Base-by-base conservation (phyloP, 2,329 filamentous ascomycete species). In the Fusarium gaditjirri region DNA sequence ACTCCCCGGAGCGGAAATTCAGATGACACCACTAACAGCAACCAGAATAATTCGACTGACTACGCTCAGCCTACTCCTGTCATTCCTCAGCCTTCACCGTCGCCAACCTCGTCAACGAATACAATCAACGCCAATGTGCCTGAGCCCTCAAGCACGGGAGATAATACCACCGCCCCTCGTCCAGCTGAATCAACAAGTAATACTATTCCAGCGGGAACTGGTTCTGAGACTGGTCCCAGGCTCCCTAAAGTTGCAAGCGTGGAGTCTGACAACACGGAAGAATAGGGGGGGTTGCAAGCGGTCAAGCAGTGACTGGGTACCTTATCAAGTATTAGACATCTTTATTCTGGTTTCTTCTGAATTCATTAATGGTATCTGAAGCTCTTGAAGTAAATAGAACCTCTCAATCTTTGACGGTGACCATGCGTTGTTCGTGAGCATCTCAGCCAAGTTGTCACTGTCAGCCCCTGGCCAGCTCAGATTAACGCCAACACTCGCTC, bases 361-460 rank as follows among this genome's bases (percentile, higher is more conserved):
- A 33, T 25, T n/a, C 2, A 21, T 38, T 14, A n/a, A n/a, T 14
- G 13, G n/a, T 3, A 25, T 9, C 17, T 35, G 33, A 44, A 14
- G 23, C 14, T 12, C n/a, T 29, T 21, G 9, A 59, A 56, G 10
- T 8, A 33, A 19, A 27, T 8, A 12, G 14, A 21, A 2, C 4
- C 7, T 7, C 36, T 17, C 7, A 27, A 23, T 31, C 17, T 36
- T 27, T 7, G 11, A n/a, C 29, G 21, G 35, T 55, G 25, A 46
- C 43, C 21, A 14, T 63, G 42, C 65, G 46, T 41, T 36, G 27
- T 50, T 35, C n/a, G 14, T 33, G 35, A 31, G 50, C 36, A 58
- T 59, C 27, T 21, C 29, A 27, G 17, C n/a, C 25, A 38, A 47
- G 13, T 12, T 59, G 57, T 60, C 70, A 63, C 70, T 72, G 42